Percentiles rank a stretch among this genome's conserved stretches.
Conservation (phyloP, 352 stramenopile species). For the Bremia lactucae region DNA sequence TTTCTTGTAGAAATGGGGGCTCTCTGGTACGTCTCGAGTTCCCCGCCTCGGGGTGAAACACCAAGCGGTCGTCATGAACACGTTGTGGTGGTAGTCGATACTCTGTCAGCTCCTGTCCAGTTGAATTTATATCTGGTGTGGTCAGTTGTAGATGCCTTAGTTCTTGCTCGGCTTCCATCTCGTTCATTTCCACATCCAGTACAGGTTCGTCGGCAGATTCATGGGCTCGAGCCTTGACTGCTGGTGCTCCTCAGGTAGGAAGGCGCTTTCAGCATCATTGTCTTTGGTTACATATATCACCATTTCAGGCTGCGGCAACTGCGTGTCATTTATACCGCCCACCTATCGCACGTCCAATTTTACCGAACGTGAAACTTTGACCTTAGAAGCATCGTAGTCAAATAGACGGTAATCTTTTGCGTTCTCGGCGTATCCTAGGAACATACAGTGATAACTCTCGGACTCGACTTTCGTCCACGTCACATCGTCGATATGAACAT, state of each 20-base stretch:
- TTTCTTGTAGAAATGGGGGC: not conserved
- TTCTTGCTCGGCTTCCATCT: too few species aligned
- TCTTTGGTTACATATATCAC: not conserved
- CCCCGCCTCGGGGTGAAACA: not conserved
- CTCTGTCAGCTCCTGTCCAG: not conserved
- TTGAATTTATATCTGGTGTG: not conserved
- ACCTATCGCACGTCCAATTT: not conserved
- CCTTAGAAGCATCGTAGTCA: not conserved
- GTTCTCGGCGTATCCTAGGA: constrained; percentile 1
- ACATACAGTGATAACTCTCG: constrained; percentile 3
- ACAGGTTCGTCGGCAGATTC: not conserved
- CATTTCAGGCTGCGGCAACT: not conserved
- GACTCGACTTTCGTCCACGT: constrained; percentile 5
- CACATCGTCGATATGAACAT: constrained; percentile 3
- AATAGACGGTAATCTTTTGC: not conserved
- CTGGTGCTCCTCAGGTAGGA: not conserved
- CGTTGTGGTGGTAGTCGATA: not conserved
- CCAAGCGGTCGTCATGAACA: not conserved
- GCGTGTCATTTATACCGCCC: not conserved
- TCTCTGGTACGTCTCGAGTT: not conserved
- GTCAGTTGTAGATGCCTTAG: too few species aligned
- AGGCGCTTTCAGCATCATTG: not conserved
- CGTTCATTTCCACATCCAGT: too few species aligned
- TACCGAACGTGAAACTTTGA: not conserved
- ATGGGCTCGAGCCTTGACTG: not conserved